These are phyloP conservation scores for Cladosporium phlei DNA, from an alignment of 2,329 filamentous ascomycete genomes.

Conservation along the genomic window DNA sequence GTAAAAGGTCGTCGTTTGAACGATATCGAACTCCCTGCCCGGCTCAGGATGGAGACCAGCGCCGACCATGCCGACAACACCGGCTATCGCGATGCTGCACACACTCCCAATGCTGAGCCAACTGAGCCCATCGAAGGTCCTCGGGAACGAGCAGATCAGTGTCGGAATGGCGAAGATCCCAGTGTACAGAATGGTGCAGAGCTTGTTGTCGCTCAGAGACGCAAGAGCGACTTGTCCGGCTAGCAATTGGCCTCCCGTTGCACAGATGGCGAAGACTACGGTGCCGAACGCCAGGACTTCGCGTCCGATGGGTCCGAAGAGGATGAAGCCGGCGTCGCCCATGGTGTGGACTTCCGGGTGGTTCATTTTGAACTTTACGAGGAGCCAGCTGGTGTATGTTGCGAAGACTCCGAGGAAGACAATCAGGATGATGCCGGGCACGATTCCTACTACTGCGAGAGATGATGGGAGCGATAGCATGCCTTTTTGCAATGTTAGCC, in stretches of 20 bases:
- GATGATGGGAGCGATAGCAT: slow-evolving; percentile 52
- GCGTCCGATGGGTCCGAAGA: slow-evolving; percentile 28
- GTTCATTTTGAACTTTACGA: slow-evolving; percentile 42
- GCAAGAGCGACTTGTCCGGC: slow-evolving; percentile 49
- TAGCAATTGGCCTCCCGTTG: slow-evolving; percentile 48
- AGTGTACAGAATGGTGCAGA: slow-evolving; percentile 49
- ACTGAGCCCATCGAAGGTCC: slow-evolving; percentile 47
- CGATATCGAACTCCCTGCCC: slow-evolving; percentile 36
- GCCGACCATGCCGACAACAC: slow-evolving; percentile 49
- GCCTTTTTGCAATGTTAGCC: too few relatives aligned
- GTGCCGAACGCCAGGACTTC: slow-evolving; percentile 38
- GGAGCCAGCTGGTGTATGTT: slow-evolving; percentile 47
- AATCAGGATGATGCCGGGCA: slow-evolving; percentile 50
- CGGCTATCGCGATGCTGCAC: slow-evolving; percentile 47
- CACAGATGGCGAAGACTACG: slow-evolving; percentile 50
- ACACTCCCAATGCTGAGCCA: slow-evolving; percentile 45
- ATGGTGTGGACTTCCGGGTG: slow-evolving; percentile 36
- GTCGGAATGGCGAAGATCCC: slow-evolving; percentile 49
- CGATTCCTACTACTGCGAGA: slow-evolving; percentile 48
- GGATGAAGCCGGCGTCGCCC: slow-evolving; percentile 34
- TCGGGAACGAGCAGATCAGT: slow-evolving; percentile 44
- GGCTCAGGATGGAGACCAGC: slow-evolving; percentile 41
- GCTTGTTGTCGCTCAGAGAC: slow-evolving; percentile 41
- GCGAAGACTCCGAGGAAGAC: slow-evolving; percentile 49
- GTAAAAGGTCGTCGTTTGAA: slow-evolving; percentile 38